Evolutionary conservation across 768 basidiomycete genomes (phyloP).

Genomic region (Vararia minispora): DNA sequence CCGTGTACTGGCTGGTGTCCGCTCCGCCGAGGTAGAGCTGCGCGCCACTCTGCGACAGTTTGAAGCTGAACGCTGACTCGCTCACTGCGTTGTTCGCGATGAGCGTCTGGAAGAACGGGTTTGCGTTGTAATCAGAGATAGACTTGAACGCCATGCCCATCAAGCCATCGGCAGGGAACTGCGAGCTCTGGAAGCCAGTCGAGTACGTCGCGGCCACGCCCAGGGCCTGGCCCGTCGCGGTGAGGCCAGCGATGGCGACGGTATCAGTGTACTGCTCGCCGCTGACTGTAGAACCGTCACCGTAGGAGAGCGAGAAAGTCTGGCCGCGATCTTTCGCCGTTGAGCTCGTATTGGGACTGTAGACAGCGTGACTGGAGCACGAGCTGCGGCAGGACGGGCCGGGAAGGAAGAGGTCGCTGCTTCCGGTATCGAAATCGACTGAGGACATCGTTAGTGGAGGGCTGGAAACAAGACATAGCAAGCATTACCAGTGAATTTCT

Average conservation of each 20-base stretch:
- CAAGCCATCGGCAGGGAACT: conserved; percentile 28
- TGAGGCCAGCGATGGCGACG: conserved; percentile 28
- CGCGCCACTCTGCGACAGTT: conserved; percentile 25
- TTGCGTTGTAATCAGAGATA: conserved; percentile 15
- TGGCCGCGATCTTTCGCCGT: conserved; percentile 16
- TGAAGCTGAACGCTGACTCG: conserved; percentile 35
- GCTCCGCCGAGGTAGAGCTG: conserved; percentile 8
- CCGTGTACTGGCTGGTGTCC: not conserved
- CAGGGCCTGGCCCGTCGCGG: conserved; percentile 28
- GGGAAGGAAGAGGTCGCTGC: conserved; percentile 26
- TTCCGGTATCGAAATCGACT: conserved; percentile 30
- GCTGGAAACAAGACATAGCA: not conserved
- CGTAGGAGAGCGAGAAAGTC: conserved; percentile 24
- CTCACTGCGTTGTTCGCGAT: conserved; percentile 23
- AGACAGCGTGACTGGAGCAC: conserved; percentile 16
- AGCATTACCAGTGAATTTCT: conserved; percentile 6
- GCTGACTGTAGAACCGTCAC: conserved; percentile 25
- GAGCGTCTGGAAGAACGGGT: conserved; percentile 29
- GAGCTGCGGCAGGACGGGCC: conserved; percentile 16
- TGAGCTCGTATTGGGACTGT: conserved; percentile 1
- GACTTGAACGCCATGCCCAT: conserved; percentile 27
- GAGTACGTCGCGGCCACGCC: conserved; percentile 33
- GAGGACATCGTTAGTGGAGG: too few relatives aligned
- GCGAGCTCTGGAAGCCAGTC: conserved; percentile 15
- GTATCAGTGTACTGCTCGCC: conserved; percentile 33